Evolutionary conservation across 164 flowering plant genomes (phyloP), one percentile per base, ranked within the genome.

Genomic region (Aristolochia fimbriata): DNA sequence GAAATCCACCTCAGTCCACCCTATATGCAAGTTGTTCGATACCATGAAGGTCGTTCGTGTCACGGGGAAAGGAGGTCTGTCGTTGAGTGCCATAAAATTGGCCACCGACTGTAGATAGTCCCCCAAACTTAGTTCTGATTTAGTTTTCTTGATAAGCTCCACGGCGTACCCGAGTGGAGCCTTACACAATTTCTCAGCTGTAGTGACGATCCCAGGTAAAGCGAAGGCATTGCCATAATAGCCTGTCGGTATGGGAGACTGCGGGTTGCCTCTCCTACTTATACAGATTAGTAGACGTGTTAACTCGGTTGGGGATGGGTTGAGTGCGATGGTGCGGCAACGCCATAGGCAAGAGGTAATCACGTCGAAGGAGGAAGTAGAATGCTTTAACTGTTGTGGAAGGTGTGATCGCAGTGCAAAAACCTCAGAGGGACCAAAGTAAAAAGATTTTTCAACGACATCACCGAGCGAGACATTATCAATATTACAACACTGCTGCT

Each of bases 31-130:
- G 51, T 52, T 14, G 47, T 83, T 86, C 9, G 87, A 75, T 10
- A 87, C 83, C 0, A 76, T 19, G 37, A 41, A 82, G 0, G 70
- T 47, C 33, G 81, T 30, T 24, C 62, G 77, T 62, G 70, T 70
- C 0, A 77, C 47, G 5, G 3, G 37, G 12, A 62, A 58, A 0
- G 51, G 51, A 0, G 78, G 77, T n/a, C 76, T 22, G 0, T 72
- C 78, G 59, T 58, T 68, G 13, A 63, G 53, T 51, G 51, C 77
- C 71, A 73, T 21, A 6, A 61, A 43, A 31, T 61, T 71, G 17
- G 70, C 67, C 54, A 64, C 46, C 6, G 77, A 73, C 25, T 46
- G 54, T 52, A 71, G 58, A 59, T 73, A 77, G 65, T 73, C 80
- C 20, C 43, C 21, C 17, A 52, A 71, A 45, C n/a, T 19, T 6